These are phyloP conservation scores for Alternaria infectoria DNA, from an alignment of 2,329 filamentous ascomycete species.

Conservation along the genomic window DNA sequence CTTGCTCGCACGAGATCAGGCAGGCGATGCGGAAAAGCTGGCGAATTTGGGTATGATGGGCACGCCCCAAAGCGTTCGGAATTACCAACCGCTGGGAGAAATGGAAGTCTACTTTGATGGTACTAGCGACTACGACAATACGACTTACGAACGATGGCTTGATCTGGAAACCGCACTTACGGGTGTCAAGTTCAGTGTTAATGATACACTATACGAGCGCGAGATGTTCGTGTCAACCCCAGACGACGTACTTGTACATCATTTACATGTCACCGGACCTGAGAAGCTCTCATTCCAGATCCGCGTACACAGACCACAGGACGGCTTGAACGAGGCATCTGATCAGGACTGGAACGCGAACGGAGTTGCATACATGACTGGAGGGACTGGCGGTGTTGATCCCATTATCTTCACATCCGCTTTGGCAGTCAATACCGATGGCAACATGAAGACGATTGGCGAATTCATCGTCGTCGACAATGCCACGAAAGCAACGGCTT, in stretches of 20 bases:
- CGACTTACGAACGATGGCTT: conserved; percentile 5
- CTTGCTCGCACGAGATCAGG: not conserved
- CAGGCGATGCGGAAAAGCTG: conserved; percentile 4
- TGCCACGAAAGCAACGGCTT: conserved; percentile 45
- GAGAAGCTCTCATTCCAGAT: conserved; percentile 7
- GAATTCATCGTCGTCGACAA: conserved; percentile 23
- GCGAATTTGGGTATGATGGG: conserved; percentile 12
- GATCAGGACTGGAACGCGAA: conserved; percentile 10
- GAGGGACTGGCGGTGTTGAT: conserved; percentile 1
- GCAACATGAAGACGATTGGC: conserved; percentile 3
- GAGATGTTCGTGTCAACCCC: conserved; percentile 6
- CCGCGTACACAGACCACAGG: conserved; percentile 7
- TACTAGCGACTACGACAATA: not conserved
- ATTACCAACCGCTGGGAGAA: conserved; percentile 5
- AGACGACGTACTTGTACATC: conserved; percentile 18
- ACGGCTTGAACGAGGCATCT: conserved; percentile 3
- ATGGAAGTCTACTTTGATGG: conserved; percentile 7
- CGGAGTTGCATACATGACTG: conserved; percentile 4
- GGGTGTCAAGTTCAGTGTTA: not conserved
- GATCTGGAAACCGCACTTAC: not conserved
- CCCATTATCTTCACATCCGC: conserved; percentile 5
- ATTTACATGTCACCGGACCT: not conserved
- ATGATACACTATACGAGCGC: conserved; percentile 4
- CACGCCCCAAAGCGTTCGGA: conserved; percentile 1
- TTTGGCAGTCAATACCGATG: conserved; percentile 4